Percentiles rank a stretch among this genome's conserved stretches.
phyloP scores from a whole-genome alignment of 345 rosid species.

The Theobroma cacao region DNA sequence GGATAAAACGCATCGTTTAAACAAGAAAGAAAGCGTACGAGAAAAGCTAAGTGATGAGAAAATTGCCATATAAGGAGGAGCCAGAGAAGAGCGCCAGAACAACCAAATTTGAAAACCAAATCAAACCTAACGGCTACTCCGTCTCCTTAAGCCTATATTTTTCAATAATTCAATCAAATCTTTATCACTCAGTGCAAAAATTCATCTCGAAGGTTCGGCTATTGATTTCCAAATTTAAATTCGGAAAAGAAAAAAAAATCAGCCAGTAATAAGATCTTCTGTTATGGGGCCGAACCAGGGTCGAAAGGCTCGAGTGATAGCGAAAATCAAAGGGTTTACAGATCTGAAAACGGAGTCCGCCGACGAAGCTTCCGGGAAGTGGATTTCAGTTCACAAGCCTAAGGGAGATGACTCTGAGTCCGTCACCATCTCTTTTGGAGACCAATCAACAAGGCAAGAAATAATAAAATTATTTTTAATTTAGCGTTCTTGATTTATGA shows the following conservation, averaged over 20 bases:
- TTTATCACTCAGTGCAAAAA: neutral
- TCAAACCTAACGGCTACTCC: constrained; percentile 20
- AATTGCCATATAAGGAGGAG: neutral
- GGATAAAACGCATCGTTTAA: neutral
- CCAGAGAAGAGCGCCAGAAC: constrained; percentile 17
- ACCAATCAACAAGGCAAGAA: constrained; percentile 40
- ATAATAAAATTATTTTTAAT: neutral
- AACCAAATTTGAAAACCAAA: constrained; percentile 20
- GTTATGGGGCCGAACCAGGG: neutral
- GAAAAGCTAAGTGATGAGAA: neutral
- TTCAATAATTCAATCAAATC: neutral
- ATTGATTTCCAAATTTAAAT: neutral
- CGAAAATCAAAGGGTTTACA: constrained; percentile 46
- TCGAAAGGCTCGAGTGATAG: constrained; percentile 50
- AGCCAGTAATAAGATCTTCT: neutral
- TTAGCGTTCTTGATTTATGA: neutral
- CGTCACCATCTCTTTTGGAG: constrained; percentile 49
- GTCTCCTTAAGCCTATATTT: neutral
- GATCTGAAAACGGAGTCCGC: constrained; percentile 23
- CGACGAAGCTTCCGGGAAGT: constrained; percentile 2
- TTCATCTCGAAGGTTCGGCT: neutral
- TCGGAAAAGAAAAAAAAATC: too few relatives aligned
- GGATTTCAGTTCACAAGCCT: constrained; percentile 45
- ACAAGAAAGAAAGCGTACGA: neutral
- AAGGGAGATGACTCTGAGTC: constrained; percentile 37